Evolutionary conservation across 306 rosid genomes (phyloP), one percentile per base, ranked within the genome.

Genomic region (Begonia masoniana): DNA sequence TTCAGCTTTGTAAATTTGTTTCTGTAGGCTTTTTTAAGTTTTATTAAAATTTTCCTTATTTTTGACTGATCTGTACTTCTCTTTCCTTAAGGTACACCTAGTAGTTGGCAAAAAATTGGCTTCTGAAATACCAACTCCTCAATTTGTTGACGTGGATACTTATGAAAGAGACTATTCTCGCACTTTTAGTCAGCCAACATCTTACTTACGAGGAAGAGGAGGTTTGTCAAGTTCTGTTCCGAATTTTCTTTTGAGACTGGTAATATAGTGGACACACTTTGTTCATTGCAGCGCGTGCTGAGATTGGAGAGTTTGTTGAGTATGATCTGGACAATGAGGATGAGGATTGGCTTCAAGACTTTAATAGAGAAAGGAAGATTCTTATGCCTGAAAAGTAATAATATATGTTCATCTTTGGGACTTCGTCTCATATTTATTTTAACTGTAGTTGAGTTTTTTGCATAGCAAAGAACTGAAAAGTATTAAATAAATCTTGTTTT

Each of bases 301-400:
- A 84, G 86, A 77, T 88, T 54, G 97, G 97, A 51, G 97, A 88
- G 61, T 84, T 88, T 80, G 84, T 88, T 69, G 97, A 88, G 81
- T 88, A 88, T 72, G 97, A 88, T 68, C 68, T 84, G 52, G 97
- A 88, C 74, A 84, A 82, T 61, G 97, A 84, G 68, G 97, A 88
- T 41, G 97, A 88, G 59, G 97, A 88, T 63, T 88, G 97, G 95
- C 88, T 88, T 62, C 67, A 55, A 5, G 94, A 84, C 54, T 72
- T 77, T 68, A 82, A 82, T 58, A 51, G 62, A 35, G 97, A 88
- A 55, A 78, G 64, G 69, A 81, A 66, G 48, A 72, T 68, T 55
- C 85, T 88, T 59, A 15, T 83, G 3, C 72, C 82, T 47, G 97
- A 88, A 50, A 71, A 69, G 97, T 78, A 78, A 52, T 51, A 15